phyloP scores from a whole-genome alignment of 202 grass and related monocot genomes.

The Hordeum pubiflorum region DNA sequence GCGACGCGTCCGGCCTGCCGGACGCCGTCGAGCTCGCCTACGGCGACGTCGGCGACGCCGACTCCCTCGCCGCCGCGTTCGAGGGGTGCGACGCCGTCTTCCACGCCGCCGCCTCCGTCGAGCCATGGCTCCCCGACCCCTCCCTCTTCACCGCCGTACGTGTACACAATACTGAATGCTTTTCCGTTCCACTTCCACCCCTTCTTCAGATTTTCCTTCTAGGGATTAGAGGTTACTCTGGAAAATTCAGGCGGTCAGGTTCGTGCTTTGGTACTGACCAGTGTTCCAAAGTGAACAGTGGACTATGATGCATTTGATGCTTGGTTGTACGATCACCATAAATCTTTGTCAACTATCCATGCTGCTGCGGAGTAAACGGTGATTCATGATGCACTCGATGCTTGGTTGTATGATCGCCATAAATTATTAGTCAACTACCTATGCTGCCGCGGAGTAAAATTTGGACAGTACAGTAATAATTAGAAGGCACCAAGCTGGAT shows the following conservation, averaged over 20 bases:
- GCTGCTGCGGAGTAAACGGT: background rate
- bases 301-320: background rate
- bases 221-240: background rate
- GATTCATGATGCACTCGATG: background rate
- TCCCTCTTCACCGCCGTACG: slow-evolving; percentile 56
- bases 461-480: background rate
- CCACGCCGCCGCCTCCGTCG: slow-evolving; percentile 69
- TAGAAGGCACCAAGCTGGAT: background rate
- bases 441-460: background rate
- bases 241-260: background rate
- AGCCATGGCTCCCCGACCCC: slow-evolving; percentile 81
- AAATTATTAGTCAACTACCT: background rate
- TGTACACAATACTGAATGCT: background rate
- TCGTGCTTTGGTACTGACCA: background rate
- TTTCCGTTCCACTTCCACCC: background rate
- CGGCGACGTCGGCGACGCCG: slow-evolving; percentile 70
- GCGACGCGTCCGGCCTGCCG: slow-evolving; percentile 42
- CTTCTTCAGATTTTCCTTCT: background rate
- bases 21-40: slow-evolving; percentile 46
- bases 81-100: slow-evolving; percentile 55
- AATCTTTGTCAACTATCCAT: background rate
- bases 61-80: slow-evolving; percentile 59
- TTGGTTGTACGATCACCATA: background rate
- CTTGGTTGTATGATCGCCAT: background rate
- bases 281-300: background rate